Base-by-base conservation (phyloP, 768 basidiomycete species). In the Mrakia gelida region DNA sequence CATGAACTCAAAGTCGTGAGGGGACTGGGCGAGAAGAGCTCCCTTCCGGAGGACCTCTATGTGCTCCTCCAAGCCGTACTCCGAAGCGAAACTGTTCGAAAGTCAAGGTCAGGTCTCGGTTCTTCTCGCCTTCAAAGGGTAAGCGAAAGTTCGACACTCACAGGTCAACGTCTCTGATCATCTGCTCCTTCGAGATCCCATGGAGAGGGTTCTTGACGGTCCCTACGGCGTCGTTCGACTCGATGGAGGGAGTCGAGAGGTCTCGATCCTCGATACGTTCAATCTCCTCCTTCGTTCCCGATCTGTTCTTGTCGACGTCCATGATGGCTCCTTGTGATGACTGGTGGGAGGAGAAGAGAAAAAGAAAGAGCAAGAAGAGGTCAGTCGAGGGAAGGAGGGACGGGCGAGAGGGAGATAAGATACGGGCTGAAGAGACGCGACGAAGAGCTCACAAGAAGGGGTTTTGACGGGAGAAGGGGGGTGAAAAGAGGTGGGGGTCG, bases 11-110 rank as follows among this genome's bases (percentile, higher is more conserved):
- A 41, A 75, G 26, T 63, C 52, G 52, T 59, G 34, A 6, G 78
- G 78, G 34, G 70, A 30, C 62, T 79, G 78, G 16, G 78, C 74
- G 34, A 79, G 75, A 30, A 79, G 68, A 23, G 77, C 77, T 10
- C 71, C 77, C 59, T 75, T 78, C 38, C 52, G 13, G 11, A 78
- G 43, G 28, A 77, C 56, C 10, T 49, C 70, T 30, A 56, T 15
- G 9, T 73, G 56, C 9, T 59, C 54, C 1, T 4, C 5, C 18
- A 73, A 49, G 7, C 56, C 72, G 18, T n/a, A 41, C 38, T 70
- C 67, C 34, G 45, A 2, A 16, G 67, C 67, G 34, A 70, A 70
- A 5, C 67, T 70, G 59, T 9, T 15, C 45, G 15, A 52, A n/a
- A 59, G 59, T 2, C 54, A n/a, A 43, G 26, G 15, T 67, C 38